Base-by-base conservation (phyloP, 148 eudicot genomes). In the Cornus suecica region DNA sequence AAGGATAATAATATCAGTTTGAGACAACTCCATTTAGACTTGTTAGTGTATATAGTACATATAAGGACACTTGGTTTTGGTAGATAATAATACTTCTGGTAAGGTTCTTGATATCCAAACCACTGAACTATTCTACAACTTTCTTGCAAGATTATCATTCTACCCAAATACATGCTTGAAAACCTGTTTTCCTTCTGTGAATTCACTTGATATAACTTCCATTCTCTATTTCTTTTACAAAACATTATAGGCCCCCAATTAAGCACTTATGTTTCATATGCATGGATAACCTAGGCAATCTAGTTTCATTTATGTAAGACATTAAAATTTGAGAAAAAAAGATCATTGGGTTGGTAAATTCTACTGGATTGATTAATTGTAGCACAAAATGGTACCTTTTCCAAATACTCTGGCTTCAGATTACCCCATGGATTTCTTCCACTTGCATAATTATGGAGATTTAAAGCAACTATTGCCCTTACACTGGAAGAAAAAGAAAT, bases 341-440 rank as follows among this genome's bases (percentile, higher is more conserved):
- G 11, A 32, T 72, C n/a, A 32, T 71, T 18, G 31, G n/a, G 30
- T 28, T 61, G 22, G 31, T 15, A 66, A 66, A 28, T 16, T 32
- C 30, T 27, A 61, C 16, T 15, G 68, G 14, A 14, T 6, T 30
- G 1, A 70, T 15, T 25, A 28, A 28, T 54, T 16, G 37, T 45
- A 5, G 20, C 13, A 15, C 27, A 27, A 37, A 70, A 54, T 6
- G 13, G 61, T 88, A 93, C 99, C 98, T 86, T 93, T 78, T 93
- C 92, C 82, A 96, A 82, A 80, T 93, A 96, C 10, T 91, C 88
- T 14, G 97, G 89, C 85, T 84, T 90, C 82, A 91, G 84, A 62
- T 88, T 88, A 16, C 99, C 99, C 98, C 99, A 96, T 31, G 99
- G 99, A 86, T 93, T 83, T 82, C 99, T 91, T 86, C 99, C 99